Conservation (phyloP, 768 basidiomycete species). For the Boletus pseudopeckii region DNA sequence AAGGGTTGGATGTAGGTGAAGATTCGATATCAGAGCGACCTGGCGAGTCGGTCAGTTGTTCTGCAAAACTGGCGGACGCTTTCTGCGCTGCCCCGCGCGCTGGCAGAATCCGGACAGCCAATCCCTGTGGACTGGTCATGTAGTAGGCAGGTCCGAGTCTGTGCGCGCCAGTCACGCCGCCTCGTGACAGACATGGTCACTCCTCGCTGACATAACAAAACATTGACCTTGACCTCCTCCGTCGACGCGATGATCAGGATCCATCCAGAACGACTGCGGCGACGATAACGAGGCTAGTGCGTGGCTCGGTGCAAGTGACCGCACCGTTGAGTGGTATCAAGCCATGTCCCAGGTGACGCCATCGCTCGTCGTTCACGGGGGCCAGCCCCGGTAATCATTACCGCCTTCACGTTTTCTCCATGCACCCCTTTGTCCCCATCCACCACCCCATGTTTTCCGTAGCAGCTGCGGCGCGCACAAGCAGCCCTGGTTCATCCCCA, state of each 20-base stretch:
- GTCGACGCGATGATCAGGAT: background rate
- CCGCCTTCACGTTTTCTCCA: constrained; percentile 23
- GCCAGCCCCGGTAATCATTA: constrained; percentile 16
- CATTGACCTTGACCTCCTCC: background rate
- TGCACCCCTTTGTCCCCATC: constrained; percentile 17
- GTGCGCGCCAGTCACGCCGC: constrained; percentile 13
- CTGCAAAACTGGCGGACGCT: constrained; percentile 32
- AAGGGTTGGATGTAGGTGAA: constrained; percentile 17
- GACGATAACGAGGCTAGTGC: background rate
- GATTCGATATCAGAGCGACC: constrained; percentile 24
- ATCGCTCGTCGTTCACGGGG: constrained; percentile 1
- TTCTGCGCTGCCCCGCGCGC: constrained; percentile 34
- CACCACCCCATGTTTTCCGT: constrained; percentile 13
- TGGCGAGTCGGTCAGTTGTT: constrained; percentile 30
- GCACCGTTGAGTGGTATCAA: background rate
- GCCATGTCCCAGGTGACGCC: background rate
- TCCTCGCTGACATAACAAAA: constrained; percentile 15
- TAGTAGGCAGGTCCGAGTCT: background rate
- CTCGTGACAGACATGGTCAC: constrained; percentile 10
- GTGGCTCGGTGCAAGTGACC: background rate
- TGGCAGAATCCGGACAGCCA: constrained; percentile 19
- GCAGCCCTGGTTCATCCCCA: constrained; percentile 10
- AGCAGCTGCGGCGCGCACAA: constrained; percentile 12
- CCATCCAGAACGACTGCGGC: constrained; percentile 1
- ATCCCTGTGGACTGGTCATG: constrained; percentile 15